phyloP scores from a whole-genome alignment of 768 basidiomycete genomes.

The Trichaptum fuscoviolaceum region DNA sequence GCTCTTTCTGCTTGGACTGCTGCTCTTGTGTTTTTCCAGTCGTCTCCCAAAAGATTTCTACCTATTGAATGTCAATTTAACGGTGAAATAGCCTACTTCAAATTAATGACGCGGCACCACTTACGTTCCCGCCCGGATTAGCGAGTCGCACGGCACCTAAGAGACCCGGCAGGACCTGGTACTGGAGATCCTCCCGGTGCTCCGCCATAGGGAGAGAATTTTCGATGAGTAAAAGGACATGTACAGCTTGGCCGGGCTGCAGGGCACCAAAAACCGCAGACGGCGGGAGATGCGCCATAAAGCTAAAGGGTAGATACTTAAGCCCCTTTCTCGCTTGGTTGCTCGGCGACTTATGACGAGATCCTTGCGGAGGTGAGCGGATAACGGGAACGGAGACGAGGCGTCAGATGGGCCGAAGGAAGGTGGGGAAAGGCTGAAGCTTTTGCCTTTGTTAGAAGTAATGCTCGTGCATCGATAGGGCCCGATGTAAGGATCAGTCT shows the following conservation, averaged over 20 bases:
- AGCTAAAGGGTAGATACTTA: constrained; percentile 16
- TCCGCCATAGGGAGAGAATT: constrained; percentile 18
- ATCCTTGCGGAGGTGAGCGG: not conserved
- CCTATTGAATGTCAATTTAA: constrained; percentile 2
- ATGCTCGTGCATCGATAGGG: constrained; percentile 4
- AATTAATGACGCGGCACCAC: not conserved
- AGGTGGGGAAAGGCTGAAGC: constrained; percentile 3
- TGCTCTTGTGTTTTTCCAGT: constrained; percentile 5
- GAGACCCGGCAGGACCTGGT: constrained; percentile 20
- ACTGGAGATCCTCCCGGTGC: constrained; percentile 22
- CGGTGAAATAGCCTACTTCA: not conserved
- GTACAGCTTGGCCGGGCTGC: constrained; percentile 19
- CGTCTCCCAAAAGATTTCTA: constrained; percentile 1
- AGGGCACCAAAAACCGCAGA: constrained; percentile 17
- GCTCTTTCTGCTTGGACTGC: not conserved
- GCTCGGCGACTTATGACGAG: constrained; percentile 11
- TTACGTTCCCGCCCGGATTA: constrained; percentile 13
- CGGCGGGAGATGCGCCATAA: constrained; percentile 7
- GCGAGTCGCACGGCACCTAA: constrained; percentile 20
- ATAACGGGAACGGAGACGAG: constrained; percentile 1
- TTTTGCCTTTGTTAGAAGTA: constrained; percentile 1
- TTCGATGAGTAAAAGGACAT: constrained; percentile 26
- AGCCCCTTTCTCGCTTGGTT: constrained; percentile 8
- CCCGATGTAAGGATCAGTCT: constrained; percentile 1
- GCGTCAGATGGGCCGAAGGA: constrained; percentile 4